Base-by-base conservation (phyloP, 805 yeast species). In the Candida khao-thaluensis region DNA sequence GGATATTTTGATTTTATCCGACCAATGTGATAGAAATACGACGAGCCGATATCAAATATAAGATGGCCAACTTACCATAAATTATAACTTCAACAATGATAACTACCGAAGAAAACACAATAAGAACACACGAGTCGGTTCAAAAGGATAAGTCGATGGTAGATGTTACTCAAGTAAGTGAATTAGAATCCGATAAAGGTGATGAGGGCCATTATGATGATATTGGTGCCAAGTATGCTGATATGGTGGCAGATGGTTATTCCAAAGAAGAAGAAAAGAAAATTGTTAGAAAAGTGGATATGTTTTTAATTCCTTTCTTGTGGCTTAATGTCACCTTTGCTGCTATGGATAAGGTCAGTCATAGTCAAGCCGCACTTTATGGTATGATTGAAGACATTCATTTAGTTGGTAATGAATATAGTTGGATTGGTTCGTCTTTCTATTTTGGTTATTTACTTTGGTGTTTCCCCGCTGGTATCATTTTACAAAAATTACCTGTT, bases 371-470 rank as follows among this genome's bases (percentile, higher is more conserved):
- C 7, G 32, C 52, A 7, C 53, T 57, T 8, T 53, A 53, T 40
- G 32, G 51, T 7, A 40, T 57, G 25, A 47, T 35, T 31, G 53
- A 47, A 21, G 62, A 57, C 38, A 42, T 55, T 32, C 42, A 45
- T n/a, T 47, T 66, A 61, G 49, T 40, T 2, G 64, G 64, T 20
- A 50, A 56, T 26, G 56, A 66, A 52, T 60, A 60, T 42, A 43
- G 57, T 8, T 66, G 71, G 67, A 52, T 59, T 46, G 60, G 71
- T 35, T 49, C 71, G 43, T 47, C 65, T 32, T 54, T 71, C 48
- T 57, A 68, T 57, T 29, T 83, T 28, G 89, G 88, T 4, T 83
- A 81, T 52, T 57, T 83, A 34, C 61, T 62, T 8, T 80, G 77
- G 52, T 80, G 77, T 47, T 59, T 73, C 42, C 76, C 80, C 4